phyloP scores from a whole-genome alignment of 202 grass and related monocot species.

The Bolboschoenoplectus hybrid region DNA sequence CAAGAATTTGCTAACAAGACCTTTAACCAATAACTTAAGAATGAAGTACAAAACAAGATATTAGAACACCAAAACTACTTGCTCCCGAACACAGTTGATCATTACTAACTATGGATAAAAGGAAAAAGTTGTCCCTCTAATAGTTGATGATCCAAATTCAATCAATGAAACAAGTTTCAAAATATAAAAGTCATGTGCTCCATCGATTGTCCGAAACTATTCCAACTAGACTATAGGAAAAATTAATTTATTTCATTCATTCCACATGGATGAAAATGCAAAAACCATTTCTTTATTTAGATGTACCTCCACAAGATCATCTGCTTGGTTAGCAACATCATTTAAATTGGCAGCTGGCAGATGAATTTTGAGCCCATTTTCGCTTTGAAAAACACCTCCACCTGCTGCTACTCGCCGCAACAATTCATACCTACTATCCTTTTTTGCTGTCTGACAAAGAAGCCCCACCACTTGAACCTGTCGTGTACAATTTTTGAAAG shows the following conservation, averaged over 20 bases:
- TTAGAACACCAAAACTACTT: background rate
- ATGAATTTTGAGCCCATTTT: conserved; percentile 80
- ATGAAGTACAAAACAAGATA: background rate
- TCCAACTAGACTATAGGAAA: background rate
- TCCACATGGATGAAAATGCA: background rate
- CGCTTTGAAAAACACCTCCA: conserved; percentile 86
- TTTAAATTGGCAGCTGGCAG: conserved; percentile 89
- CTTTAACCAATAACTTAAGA: conserved; percentile 1
- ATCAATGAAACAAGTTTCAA: conserved; percentile 8
- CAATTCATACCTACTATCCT: conserved; percentile 87
- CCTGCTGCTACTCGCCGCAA: conserved; percentile 87
- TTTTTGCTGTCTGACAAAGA: conserved; percentile 88
- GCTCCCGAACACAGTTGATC: background rate
- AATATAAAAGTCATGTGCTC: background rate
- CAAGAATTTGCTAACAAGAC: conserved; percentile 9
- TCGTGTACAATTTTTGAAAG: conserved; percentile 18
- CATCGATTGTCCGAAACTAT: background rate
- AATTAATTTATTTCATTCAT: background rate
- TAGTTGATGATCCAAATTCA: background rate
- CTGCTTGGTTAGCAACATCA: conserved; percentile 94
- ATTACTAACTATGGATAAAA: background rate
- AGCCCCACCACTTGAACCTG: conserved; percentile 98
- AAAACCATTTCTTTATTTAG: conserved; percentile 4
- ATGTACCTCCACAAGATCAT: conserved; percentile 85
- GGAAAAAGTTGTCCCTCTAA: background rate